Base-by-base conservation (phyloP, 768 basidiomycete species). In the Cystobasidium onofrii region DNA sequence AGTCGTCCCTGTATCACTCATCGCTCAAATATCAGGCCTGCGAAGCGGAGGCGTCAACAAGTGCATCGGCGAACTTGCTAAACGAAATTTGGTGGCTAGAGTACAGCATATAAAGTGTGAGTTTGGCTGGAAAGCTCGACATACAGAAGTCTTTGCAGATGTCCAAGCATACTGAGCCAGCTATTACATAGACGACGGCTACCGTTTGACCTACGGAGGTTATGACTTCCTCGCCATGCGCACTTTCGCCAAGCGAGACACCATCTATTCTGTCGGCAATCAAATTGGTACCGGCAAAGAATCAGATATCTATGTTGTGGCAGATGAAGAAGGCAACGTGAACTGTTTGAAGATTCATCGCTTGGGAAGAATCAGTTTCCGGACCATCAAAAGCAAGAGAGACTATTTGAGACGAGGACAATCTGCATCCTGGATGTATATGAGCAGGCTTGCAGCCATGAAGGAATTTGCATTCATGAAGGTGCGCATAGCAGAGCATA, bases 401-500 rank as follows among this genome's bases (percentile, higher is more conserved):
- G 96, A 99, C 80, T 99, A 98, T 80, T 83, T 99, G 70, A 92
- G 94, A 27, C 95, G 93, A 81, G 86, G 96, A 50, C 92, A 92
- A 81, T 91, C 89, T 20, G 95, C 96, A 91, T 91, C 20, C 36
- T 99, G 96, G 96, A 96, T 98, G 93, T 98, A 97, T 82, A 91
- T 99, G 91, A 94, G 92, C 25, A 86, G 96, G 25, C 82, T 99
- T 57, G 89, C 94, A 20, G 96, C 96, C 10, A 89, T 95, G 83
- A 98, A 97, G 80, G 96, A 99, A 80, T 99, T 88, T 86, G 92
- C 91, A 0, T 99, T 98, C 81, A 95, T 99, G 91, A 97, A 96
- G 85, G 95, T 92, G 69, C 52, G 83, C 67, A 29, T 23, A 4
- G 0, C n/a, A 17, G 12, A 15, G 0, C n/a, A 17, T 7, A 7